Evolutionary conservation across 2,329 filamentous ascomycete species (phyloP).

Genomic region (Epichloe gansuensis): DNA sequence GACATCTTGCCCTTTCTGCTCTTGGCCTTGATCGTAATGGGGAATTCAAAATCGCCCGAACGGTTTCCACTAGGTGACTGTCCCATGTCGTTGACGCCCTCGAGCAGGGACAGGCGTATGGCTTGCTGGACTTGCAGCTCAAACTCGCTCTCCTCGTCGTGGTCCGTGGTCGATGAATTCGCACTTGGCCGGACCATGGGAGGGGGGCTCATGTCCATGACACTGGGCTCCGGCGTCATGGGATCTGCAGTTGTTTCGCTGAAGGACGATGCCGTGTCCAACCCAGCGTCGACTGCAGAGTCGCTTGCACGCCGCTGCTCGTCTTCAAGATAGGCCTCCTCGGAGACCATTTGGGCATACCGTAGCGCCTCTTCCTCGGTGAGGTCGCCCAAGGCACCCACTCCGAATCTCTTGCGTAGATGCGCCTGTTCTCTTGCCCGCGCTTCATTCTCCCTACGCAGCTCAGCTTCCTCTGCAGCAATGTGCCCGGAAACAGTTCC

Average conservation of each 20-base stretch:
- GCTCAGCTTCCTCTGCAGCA: constrained; percentile 68
- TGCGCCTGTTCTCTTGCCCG: constrained; percentile 55
- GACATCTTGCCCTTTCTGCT: constrained; percentile 28
- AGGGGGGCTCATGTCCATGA: constrained; percentile 27
- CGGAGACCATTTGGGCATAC: constrained; percentile 54
- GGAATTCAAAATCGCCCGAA: constrained; percentile 37
- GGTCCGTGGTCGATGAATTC: background rate
- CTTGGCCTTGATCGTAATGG: constrained; percentile 35
- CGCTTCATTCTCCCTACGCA: constrained; percentile 58
- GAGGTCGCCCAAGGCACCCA: constrained; percentile 53
- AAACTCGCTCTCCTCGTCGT: constrained; percentile 36
- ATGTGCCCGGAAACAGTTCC: constrained; percentile 71
- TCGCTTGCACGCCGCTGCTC: constrained; percentile 42
- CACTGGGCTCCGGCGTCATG: constrained; percentile 42
- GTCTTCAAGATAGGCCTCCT: constrained; percentile 45
- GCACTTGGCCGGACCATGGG: constrained; percentile 8
- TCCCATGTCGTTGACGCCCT: constrained; percentile 35
- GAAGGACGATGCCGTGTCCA: constrained; percentile 29
- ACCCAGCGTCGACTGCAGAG: constrained; percentile 34
- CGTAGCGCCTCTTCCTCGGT: constrained; percentile 52
- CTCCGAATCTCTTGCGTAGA: constrained; percentile 69
- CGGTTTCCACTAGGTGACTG: constrained; percentile 32
- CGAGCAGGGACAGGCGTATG: constrained; percentile 47
- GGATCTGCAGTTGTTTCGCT: constrained; percentile 33
- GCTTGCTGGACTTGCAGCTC: constrained; percentile 51